phyloP scores from a whole-genome alignment of 192 early-diverging fungal species.

The Linnemannia hyalina region DNA sequence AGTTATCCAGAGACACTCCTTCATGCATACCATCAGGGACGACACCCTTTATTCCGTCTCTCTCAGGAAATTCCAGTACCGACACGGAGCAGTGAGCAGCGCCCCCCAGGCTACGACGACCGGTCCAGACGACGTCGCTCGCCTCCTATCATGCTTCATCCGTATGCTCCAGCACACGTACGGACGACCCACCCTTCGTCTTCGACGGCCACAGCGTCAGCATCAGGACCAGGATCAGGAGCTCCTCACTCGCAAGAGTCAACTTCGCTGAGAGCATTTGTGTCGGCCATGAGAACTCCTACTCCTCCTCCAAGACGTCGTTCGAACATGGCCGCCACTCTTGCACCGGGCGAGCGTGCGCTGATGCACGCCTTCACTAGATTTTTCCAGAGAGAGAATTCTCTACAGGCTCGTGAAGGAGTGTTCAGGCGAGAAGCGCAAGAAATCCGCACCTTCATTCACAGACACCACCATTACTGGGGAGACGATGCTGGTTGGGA shows the following conservation, averaged over 20 bases:
- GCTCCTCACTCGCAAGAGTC: not conserved
- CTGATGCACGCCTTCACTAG: not conserved
- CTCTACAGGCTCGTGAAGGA: not conserved
- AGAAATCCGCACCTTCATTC: not conserved
- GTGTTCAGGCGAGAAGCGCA: not conserved
- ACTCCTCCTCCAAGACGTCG: not conserved
- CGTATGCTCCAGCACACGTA: not conserved
- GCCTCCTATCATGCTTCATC: not conserved
- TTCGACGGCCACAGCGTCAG: not conserved
- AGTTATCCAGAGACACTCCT: not conserved
- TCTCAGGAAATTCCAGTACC: not conserved
- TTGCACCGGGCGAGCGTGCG: not conserved
- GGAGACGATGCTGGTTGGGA: not conserved
- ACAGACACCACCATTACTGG: conserved; percentile 1
- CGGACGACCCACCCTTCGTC: not conserved
- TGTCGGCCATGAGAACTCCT: not conserved
- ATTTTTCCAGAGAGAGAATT: not conserved
- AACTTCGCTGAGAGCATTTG: not conserved
- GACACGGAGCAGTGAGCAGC: not conserved
- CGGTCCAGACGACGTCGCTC: not conserved
- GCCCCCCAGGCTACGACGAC: not conserved
- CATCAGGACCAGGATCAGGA: not conserved
- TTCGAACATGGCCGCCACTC: not conserved
- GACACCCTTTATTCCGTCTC: not conserved
- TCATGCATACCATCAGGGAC: not conserved